phyloP scores from a whole-genome alignment of 176 grass and related monocot genomes.

The Triticum dicoccoides region DNA sequence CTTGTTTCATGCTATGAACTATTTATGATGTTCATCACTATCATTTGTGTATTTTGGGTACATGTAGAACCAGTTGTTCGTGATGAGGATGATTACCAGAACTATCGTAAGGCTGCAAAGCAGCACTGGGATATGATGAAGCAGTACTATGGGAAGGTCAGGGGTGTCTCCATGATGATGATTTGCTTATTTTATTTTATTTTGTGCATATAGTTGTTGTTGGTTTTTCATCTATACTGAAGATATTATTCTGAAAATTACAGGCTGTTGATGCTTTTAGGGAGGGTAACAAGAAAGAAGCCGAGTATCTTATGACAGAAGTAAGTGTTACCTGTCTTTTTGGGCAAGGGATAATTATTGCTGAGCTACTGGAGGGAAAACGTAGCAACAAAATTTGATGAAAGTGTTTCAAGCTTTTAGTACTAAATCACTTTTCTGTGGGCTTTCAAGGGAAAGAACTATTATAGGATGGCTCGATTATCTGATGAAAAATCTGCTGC shows the following conservation, averaged over 20 bases:
- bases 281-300: slow-evolving; percentile 54
- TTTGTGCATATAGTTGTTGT: slow-evolving; percentile 5
- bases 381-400: not conserved
- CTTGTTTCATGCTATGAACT: slow-evolving; percentile 5
- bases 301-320: slow-evolving; percentile 55
- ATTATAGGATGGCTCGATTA: slow-evolving; percentile 56
- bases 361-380: not conserved
- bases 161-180: not conserved
- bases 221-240: slow-evolving; percentile 12
- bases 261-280: slow-evolving; percentile 85
- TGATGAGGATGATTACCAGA: slow-evolving; percentile 74
- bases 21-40: not conserved
- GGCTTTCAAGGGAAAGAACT: slow-evolving; percentile 63
- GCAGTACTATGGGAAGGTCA: slow-evolving; percentile 87
- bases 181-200: not conserved
- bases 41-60: slow-evolving; percentile 19
- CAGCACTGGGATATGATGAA: slow-evolving; percentile 90
- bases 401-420: not conserved
- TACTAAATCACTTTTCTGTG: slow-evolving; percentile 30
- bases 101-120: slow-evolving; percentile 66
- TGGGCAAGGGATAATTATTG: not conserved
- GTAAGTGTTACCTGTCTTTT: slow-evolving; percentile 40
- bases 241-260: slow-evolving; percentile 35
- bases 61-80: slow-evolving; percentile 32
- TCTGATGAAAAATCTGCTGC: slow-evolving; percentile 70